Conservation (phyloP, 768 basidiomycete species). For the Podaxis sp. region DNA sequence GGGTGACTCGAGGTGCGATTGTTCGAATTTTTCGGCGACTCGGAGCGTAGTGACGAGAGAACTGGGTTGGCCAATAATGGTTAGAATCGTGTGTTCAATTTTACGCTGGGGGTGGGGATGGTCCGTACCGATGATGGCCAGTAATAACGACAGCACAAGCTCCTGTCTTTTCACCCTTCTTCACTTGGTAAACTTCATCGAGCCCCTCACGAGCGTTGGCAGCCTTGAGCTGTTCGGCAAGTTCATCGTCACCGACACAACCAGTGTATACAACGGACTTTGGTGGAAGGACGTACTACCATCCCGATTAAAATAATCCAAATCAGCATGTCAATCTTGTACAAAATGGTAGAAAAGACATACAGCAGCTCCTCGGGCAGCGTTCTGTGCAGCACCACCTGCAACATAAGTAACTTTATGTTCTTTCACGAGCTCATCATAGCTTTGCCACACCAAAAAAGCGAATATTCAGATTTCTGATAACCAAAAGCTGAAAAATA, state of each 20-base stretch:
- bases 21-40: slow-evolving; percentile 86
- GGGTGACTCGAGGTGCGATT: slow-evolving; percentile 72
- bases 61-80: slow-evolving; percentile 30
- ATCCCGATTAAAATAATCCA: background rate
- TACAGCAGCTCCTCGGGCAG: slow-evolving; percentile 94
- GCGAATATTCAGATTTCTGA: background rate
- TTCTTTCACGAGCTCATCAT: slow-evolving; percentile 79
- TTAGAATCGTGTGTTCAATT: slow-evolving; percentile 13
- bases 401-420: slow-evolving; percentile 86
- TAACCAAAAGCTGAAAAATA: background rate
- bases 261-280: slow-evolving; percentile 91
- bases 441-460: slow-evolving; percentile 43
- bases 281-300: slow-evolving; percentile 85
- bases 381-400: slow-evolving; percentile 95
- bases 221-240: slow-evolving; percentile 80
- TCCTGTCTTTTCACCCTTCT: slow-evolving; percentile 84
- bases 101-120: background rate
- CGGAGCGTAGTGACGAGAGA: slow-evolving; percentile 91
- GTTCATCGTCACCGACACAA: slow-evolving; percentile 89
- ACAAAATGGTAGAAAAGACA: slow-evolving; percentile 23
- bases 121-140: slow-evolving; percentile 74
- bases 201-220: slow-evolving; percentile 94
- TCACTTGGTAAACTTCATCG: slow-evolving; percentile 83
- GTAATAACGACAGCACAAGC: slow-evolving; percentile 97
- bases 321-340: background rate